A percentile compares a stretch with the other conserved stretches of the same genome.
phyloP scores from a whole-genome alignment of 257 asterid species.

The Solanum dulcamara region DNA sequence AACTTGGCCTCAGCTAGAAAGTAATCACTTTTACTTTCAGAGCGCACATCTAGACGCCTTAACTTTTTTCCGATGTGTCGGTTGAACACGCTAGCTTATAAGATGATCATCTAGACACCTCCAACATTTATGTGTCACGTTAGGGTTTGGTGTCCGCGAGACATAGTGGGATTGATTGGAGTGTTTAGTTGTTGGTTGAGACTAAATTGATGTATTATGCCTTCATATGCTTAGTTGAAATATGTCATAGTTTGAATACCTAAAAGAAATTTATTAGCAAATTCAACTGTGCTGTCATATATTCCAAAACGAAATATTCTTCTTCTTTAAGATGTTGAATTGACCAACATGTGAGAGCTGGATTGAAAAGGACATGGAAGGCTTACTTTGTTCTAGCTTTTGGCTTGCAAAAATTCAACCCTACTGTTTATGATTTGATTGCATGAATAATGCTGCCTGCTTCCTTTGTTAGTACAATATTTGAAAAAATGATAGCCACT shows the following conservation, averaged over 20 bases:
- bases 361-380: background rate
- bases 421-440: background rate
- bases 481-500: background rate
- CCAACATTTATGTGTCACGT: no score
- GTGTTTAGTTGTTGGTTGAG: background rate
- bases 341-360: background rate
- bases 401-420: background rate
- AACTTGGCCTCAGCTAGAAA: no score
- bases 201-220: no score
- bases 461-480: background rate
- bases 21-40: background rate
- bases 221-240: background rate
- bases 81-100: background rate
- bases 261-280: no score
- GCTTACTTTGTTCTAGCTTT: background rate
- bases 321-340: background rate
- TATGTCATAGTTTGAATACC: background rate
- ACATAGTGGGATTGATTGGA: background rate
- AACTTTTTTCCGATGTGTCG: background rate
- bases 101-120: background rate
- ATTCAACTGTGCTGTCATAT: no score
- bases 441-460: background rate
- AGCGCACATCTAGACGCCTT: background rate
- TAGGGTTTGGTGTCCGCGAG: background rate
- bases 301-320: background rate